phyloP scores from a whole-genome alignment of 768 basidiomycete genomes.

The Imleria badia region DNA sequence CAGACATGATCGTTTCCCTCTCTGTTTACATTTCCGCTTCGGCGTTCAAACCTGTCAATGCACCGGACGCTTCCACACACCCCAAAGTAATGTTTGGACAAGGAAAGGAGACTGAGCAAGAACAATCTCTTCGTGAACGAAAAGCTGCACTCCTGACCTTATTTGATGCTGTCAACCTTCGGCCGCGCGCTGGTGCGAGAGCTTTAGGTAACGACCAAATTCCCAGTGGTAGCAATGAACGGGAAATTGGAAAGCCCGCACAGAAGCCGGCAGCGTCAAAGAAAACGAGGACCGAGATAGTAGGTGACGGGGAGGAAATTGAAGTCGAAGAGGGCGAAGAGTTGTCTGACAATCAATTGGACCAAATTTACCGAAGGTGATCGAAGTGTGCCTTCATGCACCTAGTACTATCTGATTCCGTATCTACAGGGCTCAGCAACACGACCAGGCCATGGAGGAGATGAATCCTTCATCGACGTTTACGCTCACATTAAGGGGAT shows the following conservation, averaged over 20 bases:
- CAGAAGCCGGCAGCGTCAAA: constrained; percentile 37
- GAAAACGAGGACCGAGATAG: constrained; percentile 60
- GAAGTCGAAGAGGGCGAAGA: constrained; percentile 85
- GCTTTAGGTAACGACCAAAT: constrained; percentile 29
- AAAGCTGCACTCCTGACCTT: constrained; percentile 72
- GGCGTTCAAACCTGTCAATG: constrained; percentile 59
- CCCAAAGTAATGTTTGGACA: constrained; percentile 58
- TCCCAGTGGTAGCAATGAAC: constrained; percentile 30
- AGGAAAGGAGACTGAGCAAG: constrained; percentile 76
- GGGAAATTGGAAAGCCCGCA: constrained; percentile 41
- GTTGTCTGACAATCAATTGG: constrained; percentile 75
- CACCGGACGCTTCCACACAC: constrained; percentile 30
- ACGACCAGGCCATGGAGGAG: constrained; percentile 72
- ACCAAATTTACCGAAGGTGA: constrained; percentile 83
- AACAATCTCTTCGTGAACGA: constrained; percentile 75
- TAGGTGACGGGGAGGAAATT: constrained; percentile 78
- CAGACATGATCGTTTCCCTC: constrained; percentile 74
- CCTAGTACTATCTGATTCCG: constrained; percentile 4
- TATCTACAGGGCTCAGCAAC: constrained; percentile 69
- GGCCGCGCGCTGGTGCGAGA: constrained; percentile 53
- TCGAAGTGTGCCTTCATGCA: background rate
- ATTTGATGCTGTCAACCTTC: constrained; percentile 72
- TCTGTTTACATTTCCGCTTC: constrained; percentile 64
- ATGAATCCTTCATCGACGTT: constrained; percentile 84
- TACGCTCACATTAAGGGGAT: constrained; percentile 70